Base-by-base conservation (phyloP, 768 basidiomycete species). In the Serendipita indica region DNA sequence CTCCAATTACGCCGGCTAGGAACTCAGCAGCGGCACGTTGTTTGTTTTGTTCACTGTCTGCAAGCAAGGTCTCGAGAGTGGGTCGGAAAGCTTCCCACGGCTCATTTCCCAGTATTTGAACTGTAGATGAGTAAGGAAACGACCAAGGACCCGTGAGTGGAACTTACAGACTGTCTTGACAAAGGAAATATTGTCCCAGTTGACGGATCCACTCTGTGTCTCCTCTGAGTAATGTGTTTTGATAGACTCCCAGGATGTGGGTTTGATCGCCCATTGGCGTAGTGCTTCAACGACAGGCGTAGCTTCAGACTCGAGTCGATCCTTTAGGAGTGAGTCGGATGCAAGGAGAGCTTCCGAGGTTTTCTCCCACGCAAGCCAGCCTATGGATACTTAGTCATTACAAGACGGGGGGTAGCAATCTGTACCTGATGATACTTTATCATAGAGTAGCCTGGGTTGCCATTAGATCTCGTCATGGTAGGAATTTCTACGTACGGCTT, bases 11-110 rank as follows among this genome's bases (percentile, higher is more conserved):
- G 25, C 85, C 85, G 2, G 85, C 86, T 5, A 91, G 67, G 57
- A 92, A 74, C 69, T 96, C 91, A 3, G 89, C 89, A 6, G 87
- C 83, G 2, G 87, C 89, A 30, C 91, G 76, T 66, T 89, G 89
- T 71, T 90, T 89, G 70, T 93, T 85, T 61, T 88, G 83, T 62
- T 87, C 82, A 61, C 83, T 79, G 64, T 87, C 78, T 6, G 69
- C 68, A 18, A 90, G 71, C n/a, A 86, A 70, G 32, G 74, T 74
- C 58, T 84, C 82, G 34, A 89, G 66, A 1, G 79, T 76, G 0
- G 82, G 81, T 60, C 73, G 76, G 60, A 89, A 71, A 0, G 74
- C 74, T 58, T 79, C 74, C 58, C 88, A 79, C 0, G 86, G 82
- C 58, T 79, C 79, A 62, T 84, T 81, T 64, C 84, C 84, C n/a